Evolutionary conservation across 805 yeast genomes (phyloP).

Genomic region (Candida saitoana): DNA sequence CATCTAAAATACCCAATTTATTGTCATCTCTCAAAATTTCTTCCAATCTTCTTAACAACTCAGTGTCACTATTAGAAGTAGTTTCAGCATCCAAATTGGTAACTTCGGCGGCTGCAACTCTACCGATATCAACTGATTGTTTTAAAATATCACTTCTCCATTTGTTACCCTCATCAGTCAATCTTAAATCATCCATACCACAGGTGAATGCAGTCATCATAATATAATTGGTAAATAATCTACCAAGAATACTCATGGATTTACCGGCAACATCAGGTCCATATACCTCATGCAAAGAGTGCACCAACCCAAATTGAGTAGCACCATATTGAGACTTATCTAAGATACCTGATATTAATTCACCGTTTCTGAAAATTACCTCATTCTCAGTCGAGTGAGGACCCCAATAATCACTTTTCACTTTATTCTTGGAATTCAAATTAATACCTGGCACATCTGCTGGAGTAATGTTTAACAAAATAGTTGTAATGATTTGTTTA

Average conservation of each 20-base stretch:
- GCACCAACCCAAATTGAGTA: conserved; percentile 92
- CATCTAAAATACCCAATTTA: conserved; percentile 91
- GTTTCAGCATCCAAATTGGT: conserved; percentile 66
- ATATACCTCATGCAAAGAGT: conserved; percentile 91
- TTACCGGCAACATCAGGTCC: conserved; percentile 90
- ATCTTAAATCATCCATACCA: conserved; percentile 98
- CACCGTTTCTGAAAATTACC: conserved; percentile 84
- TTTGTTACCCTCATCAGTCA: conserved; percentile 84
- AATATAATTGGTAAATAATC: conserved; percentile 90
- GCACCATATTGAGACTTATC: conserved; percentile 99
- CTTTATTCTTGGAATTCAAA: conserved; percentile 75
- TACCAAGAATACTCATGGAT: conserved; percentile 85
- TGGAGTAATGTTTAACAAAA: conserved; percentile 84
- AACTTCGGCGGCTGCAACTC: conserved; percentile 91
- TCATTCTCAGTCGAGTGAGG: conserved; percentile 76
- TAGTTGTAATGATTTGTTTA: conserved; percentile 92
- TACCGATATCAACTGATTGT: conserved; percentile 77
- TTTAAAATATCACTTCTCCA: conserved; percentile 83
- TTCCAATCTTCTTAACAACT: conserved; percentile 82
- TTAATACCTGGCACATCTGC: conserved; percentile 87
- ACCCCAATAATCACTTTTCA: conserved; percentile 95
- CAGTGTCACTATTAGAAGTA: conserved; percentile 51
- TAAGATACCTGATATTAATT: conserved; percentile 82
- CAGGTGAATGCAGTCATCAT: conserved; percentile 93
- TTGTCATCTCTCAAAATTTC: conserved; percentile 92